Evolutionary conservation across 2,329 filamentous ascomycete species (phyloP), one percentile per base, ranked within the genome.

Genomic region (Aotearoamyces nothofagi): DNA sequence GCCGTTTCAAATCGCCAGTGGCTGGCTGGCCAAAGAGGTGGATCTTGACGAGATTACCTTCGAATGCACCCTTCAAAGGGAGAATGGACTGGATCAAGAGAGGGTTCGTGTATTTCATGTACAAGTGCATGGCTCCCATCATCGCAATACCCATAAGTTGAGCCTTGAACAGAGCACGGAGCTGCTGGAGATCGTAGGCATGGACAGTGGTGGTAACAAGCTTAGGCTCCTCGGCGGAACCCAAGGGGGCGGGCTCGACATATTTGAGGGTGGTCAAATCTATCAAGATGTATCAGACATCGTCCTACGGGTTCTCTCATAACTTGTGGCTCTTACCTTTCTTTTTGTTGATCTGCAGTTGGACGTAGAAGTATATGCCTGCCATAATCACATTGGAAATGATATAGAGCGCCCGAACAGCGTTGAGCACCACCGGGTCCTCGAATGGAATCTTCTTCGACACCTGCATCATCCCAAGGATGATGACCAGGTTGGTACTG

Each of bases 91-190:
- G 90, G 63, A 98, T 93, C 49, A 94, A 66, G 29, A 98, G 80
- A 23, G 90, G 90, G 74, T 96, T 98, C 63, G 86, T 96, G 77
- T 96, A 98, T 58, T 94, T 86, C 69, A 98, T 80, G 75, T 96
- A 98, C 37, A 98, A 43, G 63, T 98, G 90, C 87, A 98, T 96
- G 51, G 94, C 81, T 37, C 59, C 74, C 87, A 98, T 96, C 86
- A 98, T 98, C 55, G 70, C 86, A 34, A 98, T 66, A 35, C 90
- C 90, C 81, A 93, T 96, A 48, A 92, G 61, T 63, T 96, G 87
- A 40, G 77, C 70, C 57, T 90, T 90, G 69, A 87, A 82, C 41
- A 83, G 68, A 40, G 70, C 64, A 60, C 79, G 79, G 52, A 96
- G 69, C 63, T 96, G 87, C 46, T 69, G 61, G 47, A 74, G 66